Evolutionary conservation across 805 yeast genomes (phyloP), one percentile per base, ranked within the genome.

Genomic region (Kodamaea kakaduensis): DNA sequence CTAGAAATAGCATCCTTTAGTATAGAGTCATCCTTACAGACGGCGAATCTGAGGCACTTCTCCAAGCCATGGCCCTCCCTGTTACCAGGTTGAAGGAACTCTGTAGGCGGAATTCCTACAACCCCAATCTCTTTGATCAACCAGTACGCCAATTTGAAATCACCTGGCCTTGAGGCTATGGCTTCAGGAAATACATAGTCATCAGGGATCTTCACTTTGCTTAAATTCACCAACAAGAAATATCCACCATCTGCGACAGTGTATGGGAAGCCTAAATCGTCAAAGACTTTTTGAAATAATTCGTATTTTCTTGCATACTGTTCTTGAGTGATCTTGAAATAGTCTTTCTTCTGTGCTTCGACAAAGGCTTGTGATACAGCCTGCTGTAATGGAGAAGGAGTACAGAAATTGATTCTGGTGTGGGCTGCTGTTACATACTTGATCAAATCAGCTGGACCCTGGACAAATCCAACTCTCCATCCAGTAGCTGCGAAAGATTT

Each of bases 401-500:
- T 76, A 7, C 90, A 71, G 61, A 93, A 93, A 54, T 96, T 87
- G 49, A 93, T 90, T 61, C 98, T 76, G 1, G 96, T 87, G 60
- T 93, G 96, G 0, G 97, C 97, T 17, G 84, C 75, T 5, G 87
- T 72, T 4, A 81, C 95, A 54, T 84, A 86, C 46, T 82, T 78
- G 50, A 93, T 69, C 45, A 89, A 67, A 19, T 83, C 84, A n/a
- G 84, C 71, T 36, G 84, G 81, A 5, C 96, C 97, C 43, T 89
- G 80, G 24, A 90, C 73, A 94, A 95, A 93, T 36, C 98, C 98
- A 35, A 93, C 76, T 69, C 98, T 81, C 97, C 97, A 93, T 36
- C 98, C 98, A 9, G 98, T 93, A 28, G 96, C 96, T n/a, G 96
- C 95, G 66, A 93, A 93, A 0, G 96, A 79, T 61, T 93, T 93